Percentiles rank a stretch among this genome's conserved stretches.
Conservation (phyloP, 1,284 basidiomycete genomes). For the Puccinia coronata region DNA sequence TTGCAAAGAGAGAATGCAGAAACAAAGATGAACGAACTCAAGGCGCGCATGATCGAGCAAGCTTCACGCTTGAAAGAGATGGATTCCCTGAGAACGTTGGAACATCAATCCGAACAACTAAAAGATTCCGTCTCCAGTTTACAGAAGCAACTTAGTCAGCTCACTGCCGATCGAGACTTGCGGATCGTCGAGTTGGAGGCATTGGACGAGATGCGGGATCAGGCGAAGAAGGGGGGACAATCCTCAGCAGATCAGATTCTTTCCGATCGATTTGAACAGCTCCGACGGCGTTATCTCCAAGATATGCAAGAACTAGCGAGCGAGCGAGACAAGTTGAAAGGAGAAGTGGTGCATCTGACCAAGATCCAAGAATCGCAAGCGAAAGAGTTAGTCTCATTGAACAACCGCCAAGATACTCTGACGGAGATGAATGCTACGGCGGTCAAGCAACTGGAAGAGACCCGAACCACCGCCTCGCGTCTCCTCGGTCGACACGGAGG, state of each 20-base stretch:
- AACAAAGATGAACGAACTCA: conserved; percentile 80
- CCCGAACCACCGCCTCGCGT: not conserved
- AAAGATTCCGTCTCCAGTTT: conserved; percentile 73
- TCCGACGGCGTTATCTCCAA: conserved; percentile 18
- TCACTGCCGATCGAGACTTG: conserved; percentile 86
- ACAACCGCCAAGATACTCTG: conserved; percentile 14
- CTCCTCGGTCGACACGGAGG: not conserved
- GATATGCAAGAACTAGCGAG: conserved; percentile 22
- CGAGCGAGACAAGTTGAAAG: conserved; percentile 36
- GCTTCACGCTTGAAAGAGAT: conserved; percentile 72
- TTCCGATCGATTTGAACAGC: conserved; percentile 17
- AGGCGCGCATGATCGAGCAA: conserved; percentile 83
- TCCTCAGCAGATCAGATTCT: not conserved
- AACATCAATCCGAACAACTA: conserved; percentile 76
- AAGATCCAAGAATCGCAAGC: conserved; percentile 25
- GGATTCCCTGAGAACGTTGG: conserved; percentile 70
- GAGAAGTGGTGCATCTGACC: conserved; percentile 28
- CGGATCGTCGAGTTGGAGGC: conserved; percentile 90
- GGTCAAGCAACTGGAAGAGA: conserved; percentile 34
- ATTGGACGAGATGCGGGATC: conserved; percentile 72
- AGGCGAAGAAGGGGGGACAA: conserved; percentile 51
- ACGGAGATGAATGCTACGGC: conserved; percentile 27
- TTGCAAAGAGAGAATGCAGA: conserved; percentile 84
- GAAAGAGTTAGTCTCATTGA: conserved; percentile 21
- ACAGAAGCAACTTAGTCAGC: conserved; percentile 79